Conservation (phyloP, 2,329 filamentous ascomycete species). For the Neofusicoccum umdonicola region DNA sequence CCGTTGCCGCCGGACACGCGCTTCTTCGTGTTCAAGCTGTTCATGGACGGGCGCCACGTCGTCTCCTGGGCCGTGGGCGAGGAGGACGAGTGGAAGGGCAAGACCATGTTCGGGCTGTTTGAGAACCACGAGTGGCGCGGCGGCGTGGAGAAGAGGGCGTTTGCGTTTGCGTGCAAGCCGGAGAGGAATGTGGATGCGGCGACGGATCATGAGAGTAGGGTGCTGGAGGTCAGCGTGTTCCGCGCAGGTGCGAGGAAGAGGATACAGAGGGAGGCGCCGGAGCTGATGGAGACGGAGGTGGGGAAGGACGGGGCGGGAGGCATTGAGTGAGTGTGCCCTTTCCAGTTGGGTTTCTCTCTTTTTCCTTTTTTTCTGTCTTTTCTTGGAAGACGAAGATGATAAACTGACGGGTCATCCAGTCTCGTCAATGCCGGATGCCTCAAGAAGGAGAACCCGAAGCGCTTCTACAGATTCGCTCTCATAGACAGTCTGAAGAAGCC, state of each 20-base stretch:
- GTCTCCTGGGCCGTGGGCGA: constrained; percentile 46
- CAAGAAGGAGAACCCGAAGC: constrained; percentile 39
- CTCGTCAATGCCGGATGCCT: constrained; percentile 38
- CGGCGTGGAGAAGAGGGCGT: constrained; percentile 40
- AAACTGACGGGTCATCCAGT: constrained; percentile 22
- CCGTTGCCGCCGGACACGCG: neutral
- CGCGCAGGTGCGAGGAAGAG: constrained; percentile 42
- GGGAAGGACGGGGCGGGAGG: constrained; percentile 21
- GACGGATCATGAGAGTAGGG: constrained; percentile 25
- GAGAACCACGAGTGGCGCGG: constrained; percentile 31
- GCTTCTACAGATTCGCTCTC: constrained; percentile 50
- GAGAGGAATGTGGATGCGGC: constrained; percentile 17
- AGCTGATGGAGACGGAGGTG: constrained; percentile 24
- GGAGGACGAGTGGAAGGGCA: constrained; percentile 43
- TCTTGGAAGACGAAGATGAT: neutral
- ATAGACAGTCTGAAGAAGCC: constrained; percentile 49
- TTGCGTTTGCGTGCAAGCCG: constrained; percentile 36
- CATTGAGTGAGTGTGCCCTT: constrained; percentile 30
- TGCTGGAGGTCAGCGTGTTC: constrained; percentile 44
- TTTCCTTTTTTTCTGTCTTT: neutral
- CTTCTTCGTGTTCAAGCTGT: constrained; percentile 48
- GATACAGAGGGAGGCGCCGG: constrained; percentile 28
- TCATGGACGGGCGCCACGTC: constrained; percentile 38
- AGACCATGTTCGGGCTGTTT: constrained; percentile 46
- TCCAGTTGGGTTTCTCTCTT: neutral